These are phyloP conservation scores for Leucoagaricus sp. DNA, from an alignment of 1,284 basidiomycete species.

Conservation along the genomic window DNA sequence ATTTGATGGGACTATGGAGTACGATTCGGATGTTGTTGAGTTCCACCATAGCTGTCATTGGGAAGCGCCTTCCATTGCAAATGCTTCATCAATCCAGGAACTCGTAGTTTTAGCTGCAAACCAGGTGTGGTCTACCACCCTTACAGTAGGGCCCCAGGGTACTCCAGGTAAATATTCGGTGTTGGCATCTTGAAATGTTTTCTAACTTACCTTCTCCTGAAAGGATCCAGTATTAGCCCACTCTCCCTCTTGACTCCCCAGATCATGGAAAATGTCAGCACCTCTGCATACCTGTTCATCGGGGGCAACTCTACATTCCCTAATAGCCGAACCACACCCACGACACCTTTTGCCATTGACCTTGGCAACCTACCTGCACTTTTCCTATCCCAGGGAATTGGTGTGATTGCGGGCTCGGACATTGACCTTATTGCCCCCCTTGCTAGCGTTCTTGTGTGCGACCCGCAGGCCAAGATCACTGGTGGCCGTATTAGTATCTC, in stretches of 20 bases:
- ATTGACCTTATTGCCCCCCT: background rate
- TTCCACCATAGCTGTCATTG: constrained; percentile 12
- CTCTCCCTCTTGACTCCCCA: background rate
- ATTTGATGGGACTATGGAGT: constrained; percentile 5
- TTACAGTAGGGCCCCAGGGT: background rate
- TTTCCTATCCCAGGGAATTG: background rate
- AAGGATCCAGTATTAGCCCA: constrained; percentile 7
- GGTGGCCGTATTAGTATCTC: constrained; percentile 3
- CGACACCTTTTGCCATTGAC: constrained; percentile 3
- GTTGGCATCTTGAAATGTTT: background rate
- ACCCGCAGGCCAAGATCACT: background rate
- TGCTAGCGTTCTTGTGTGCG: background rate
- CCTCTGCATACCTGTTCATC: constrained; percentile 4
- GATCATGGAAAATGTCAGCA: background rate
- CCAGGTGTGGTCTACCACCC: background rate
- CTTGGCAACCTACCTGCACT: background rate
- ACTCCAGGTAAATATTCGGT: background rate
- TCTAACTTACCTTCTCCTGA: background rate
- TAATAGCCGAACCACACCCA: background rate
- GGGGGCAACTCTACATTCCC: constrained; percentile 7
- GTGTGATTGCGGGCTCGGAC: background rate
- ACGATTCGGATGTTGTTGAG: constrained; percentile 10
- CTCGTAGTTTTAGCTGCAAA: background rate
- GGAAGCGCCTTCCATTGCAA: constrained; percentile 5
- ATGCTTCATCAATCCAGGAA: background rate